Conservation (phyloP, 2,329 filamentous ascomycete genomes). For the Dactylella cylindrospora region DNA sequence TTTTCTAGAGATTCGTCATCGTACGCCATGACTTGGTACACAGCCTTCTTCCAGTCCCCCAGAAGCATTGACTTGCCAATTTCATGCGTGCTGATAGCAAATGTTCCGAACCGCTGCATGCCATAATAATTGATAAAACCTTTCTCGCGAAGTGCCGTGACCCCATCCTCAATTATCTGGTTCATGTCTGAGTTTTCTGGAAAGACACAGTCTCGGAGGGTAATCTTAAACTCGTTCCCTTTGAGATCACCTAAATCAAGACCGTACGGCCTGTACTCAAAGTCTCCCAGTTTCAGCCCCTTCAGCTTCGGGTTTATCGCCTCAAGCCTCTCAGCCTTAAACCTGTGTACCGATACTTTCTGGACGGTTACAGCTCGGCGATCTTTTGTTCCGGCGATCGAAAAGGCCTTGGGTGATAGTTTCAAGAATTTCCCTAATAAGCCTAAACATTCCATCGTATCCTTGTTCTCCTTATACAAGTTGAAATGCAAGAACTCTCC, state of each 20-base stretch:
- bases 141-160: conserved; percentile 67
- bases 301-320: conserved; percentile 62
- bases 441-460: conserved; percentile 86
- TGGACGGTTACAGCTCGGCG: conserved; percentile 83
- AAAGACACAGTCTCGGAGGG: conserved; percentile 79
- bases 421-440: conserved; percentile 74
- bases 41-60: conserved; percentile 76
- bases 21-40: conserved; percentile 74
- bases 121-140: conserved; percentile 99
- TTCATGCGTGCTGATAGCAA: conserved; percentile 78
- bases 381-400: conserved; percentile 89
- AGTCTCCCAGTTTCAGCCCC: conserved; percentile 69
- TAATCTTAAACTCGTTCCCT: conserved; percentile 92
- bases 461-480: conserved; percentile 93
- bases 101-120: conserved; percentile 93
- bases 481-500: conserved; percentile 87
- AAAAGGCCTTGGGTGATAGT: conserved; percentile 64
- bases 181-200: conserved; percentile 49
- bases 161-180: conserved; percentile 60
- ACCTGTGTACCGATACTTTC: conserved; percentile 68
- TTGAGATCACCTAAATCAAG: conserved; percentile 79
- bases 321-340: conserved; percentile 65
- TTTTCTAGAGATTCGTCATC: conserved; percentile 63
- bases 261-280: conserved; percentile 69
- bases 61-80: conserved; percentile 82